Conservation (phyloP, 1,284 basidiomycete genomes). For the Heterobasidion occidentale region DNA sequence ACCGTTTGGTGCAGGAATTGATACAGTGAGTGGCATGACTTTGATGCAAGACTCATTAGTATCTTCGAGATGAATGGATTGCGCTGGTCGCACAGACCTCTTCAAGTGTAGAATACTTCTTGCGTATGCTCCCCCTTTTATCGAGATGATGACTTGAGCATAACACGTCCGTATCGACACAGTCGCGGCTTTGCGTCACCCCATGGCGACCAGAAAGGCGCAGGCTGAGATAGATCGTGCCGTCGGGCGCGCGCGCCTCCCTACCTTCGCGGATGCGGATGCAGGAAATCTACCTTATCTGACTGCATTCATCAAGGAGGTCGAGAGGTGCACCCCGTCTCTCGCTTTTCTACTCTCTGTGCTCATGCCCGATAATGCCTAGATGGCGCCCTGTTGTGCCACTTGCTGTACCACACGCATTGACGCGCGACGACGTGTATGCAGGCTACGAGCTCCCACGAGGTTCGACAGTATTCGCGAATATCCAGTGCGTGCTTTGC, state of each 20-base stretch:
- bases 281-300: neutral
- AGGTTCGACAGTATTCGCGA: conserved; percentile 5
- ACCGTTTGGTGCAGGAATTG: conserved; percentile 14
- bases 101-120: neutral
- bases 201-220: neutral
- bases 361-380: neutral
- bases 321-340: neutral
- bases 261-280: conserved; percentile 1
- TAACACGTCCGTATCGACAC: neutral
- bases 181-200: neutral
- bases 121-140: neutral
- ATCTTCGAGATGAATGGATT: neutral
- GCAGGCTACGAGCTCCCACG: conserved; percentile 6
- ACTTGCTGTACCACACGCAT: conserved; percentile 7
- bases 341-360: neutral
- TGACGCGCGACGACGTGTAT: conserved; percentile 1
- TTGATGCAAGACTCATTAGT: neutral
- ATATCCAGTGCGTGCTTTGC: conserved; percentile 6
- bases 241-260: neutral
- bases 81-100: neutral
- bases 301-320: conserved; percentile 1
- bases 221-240: neutral
- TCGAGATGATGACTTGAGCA: neutral
- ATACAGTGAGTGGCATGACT: conserved; percentile 10
- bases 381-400: conserved; percentile 8